phyloP scores from a whole-genome alignment of 2,329 filamentous ascomycete species.

The Claviceps purpurea region DNA sequence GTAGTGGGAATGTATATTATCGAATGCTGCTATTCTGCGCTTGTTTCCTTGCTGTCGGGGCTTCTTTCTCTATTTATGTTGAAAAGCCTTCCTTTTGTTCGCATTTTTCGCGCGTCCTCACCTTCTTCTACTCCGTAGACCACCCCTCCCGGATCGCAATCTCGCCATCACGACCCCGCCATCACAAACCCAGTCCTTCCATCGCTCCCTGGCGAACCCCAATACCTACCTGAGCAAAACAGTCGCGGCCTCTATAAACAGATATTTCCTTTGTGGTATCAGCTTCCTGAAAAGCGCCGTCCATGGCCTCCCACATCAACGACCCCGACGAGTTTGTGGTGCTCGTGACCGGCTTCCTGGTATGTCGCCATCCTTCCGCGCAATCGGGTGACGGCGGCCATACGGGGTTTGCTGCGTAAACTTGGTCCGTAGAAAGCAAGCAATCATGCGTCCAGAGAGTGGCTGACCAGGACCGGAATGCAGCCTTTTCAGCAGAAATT shows the following conservation, averaged over 20 bases:
- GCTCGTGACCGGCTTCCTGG: conserved; percentile 48
- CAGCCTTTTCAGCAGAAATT: conserved; percentile 60
- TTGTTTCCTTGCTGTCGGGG: too few relatives aligned
- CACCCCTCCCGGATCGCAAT: too few relatives aligned
- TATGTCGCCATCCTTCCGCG: conserved; percentile 21
- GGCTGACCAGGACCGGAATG: conserved; percentile 7
- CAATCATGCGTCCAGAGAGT: background rate
- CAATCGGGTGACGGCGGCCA: background rate
- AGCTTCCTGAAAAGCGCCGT: background rate
- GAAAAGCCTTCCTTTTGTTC: too few relatives aligned
- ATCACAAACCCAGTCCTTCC: background rate
- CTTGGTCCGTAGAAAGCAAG: background rate
- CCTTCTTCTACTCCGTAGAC: too few relatives aligned
- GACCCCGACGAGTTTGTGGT: conserved; percentile 39
- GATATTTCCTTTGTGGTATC: too few relatives aligned
- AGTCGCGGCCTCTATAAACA: background rate
- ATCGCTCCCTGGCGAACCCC: background rate
- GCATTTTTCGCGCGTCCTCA: too few relatives aligned
- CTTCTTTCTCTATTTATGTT: too few relatives aligned
- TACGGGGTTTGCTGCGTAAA: too few relatives aligned
- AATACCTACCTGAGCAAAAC: background rate
- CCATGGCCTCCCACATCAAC: conserved; percentile 23
- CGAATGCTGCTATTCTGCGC: too few relatives aligned
- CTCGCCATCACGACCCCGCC: background rate
- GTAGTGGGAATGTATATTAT: too few relatives aligned